Evolutionary conservation across 805 yeast species (phyloP).

Genomic region (Yamadazyma endophytica): DNA sequence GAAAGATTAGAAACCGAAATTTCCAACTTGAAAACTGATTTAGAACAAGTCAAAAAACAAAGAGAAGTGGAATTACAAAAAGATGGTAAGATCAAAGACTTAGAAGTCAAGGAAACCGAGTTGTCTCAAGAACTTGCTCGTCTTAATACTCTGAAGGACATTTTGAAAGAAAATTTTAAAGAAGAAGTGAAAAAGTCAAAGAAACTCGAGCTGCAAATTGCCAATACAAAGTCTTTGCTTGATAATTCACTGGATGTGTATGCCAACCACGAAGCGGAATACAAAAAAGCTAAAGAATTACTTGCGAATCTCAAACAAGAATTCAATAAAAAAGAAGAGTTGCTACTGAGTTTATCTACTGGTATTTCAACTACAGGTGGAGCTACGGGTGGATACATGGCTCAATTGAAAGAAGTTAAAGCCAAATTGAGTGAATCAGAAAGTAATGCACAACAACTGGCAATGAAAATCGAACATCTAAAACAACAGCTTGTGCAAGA

Average conservation of each 20-base stretch:
- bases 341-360: conserved; percentile 75
- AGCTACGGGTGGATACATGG: conserved; percentile 70
- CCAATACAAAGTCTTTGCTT: conserved; percentile 27
- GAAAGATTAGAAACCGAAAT: conserved; percentile 54
- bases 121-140: conserved; percentile 65
- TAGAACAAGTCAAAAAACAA: conserved; percentile 47
- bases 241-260: conserved; percentile 34
- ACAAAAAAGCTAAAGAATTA: conserved; percentile 38
- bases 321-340: conserved; percentile 64
- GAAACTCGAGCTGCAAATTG: conserved; percentile 27
- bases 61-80: conserved; percentile 56
- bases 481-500: conserved; percentile 46
- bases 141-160: conserved; percentile 56
- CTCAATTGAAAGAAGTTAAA: conserved; percentile 65
- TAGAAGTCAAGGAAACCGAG: conserved; percentile 55
- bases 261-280: conserved; percentile 41
- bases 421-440: conserved; percentile 49
- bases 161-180: conserved; percentile 50
- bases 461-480: conserved; percentile 56
- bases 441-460: conserved; percentile 55
- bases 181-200: conserved; percentile 46
- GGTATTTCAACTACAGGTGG: conserved; percentile 85
- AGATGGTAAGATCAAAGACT: conserved; percentile 55
- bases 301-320: conserved; percentile 44
- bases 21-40: conserved; percentile 53